phyloP scores from a whole-genome alignment of 345 rosid genomes.

The Rhizophora mangle region DNA sequence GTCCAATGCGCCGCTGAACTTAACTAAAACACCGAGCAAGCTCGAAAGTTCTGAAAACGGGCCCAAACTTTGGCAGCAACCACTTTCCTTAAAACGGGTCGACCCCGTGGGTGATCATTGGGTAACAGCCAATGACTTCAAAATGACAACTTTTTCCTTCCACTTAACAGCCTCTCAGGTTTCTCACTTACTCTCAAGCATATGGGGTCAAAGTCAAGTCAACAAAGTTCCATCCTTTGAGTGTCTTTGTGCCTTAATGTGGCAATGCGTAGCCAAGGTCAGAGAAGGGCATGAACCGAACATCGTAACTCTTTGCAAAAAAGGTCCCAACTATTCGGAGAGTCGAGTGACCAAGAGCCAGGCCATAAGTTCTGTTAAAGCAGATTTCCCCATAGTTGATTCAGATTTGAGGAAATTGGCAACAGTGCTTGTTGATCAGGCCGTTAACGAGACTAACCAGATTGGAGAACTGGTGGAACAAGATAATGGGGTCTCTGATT shows the following conservation, averaged over 20 bases:
- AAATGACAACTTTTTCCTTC: conserved; percentile 46
- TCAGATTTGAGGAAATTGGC: conserved; percentile 34
- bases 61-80: conserved; percentile 13
- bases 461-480: conserved; percentile 41
- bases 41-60: neutral
- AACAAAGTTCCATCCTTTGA: conserved; percentile 41
- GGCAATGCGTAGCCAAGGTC: conserved; percentile 55
- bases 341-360: conserved; percentile 35
- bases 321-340: conserved; percentile 24
- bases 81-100: conserved; percentile 49
- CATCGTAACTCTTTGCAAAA: conserved; percentile 48
- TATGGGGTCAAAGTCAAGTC: neutral
- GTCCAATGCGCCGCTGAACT: neutral
- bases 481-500: conserved; percentile 45
- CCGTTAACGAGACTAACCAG: conserved; percentile 39
- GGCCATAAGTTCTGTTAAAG: conserved; percentile 37
- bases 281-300: conserved; percentile 34
- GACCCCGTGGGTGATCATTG: conserved; percentile 66
- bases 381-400: conserved; percentile 27
- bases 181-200: conserved; percentile 18
- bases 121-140: conserved; percentile 37
- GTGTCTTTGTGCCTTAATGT: conserved; percentile 44
- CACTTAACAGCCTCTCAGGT: conserved; percentile 31
- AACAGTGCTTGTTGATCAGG: conserved; percentile 20
- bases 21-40: neutral